These are phyloP conservation scores for Aspergillus floridensis DNA, from an alignment of 2,329 filamentous ascomycete species.

Conservation along the genomic window DNA sequence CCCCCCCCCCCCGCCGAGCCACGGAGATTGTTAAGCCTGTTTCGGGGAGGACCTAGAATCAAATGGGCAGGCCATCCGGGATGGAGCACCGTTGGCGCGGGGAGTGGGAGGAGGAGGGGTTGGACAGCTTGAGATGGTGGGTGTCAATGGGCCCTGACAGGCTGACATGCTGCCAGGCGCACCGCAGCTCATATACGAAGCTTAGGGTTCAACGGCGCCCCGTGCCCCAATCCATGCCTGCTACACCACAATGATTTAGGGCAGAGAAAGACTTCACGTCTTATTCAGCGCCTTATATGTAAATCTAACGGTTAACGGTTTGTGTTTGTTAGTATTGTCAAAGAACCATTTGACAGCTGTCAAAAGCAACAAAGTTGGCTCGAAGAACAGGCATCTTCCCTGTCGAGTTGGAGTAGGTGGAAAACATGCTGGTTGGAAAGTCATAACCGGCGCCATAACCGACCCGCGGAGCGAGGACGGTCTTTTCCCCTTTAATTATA, in stretches of 20 bases:
- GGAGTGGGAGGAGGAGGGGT: neutral
- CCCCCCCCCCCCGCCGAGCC: no score
- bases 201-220: neutral
- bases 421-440: neutral
- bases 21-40: neutral
- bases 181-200: neutral
- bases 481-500: neutral
- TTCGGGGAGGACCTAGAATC: neutral
- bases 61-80: neutral
- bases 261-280: neutral
- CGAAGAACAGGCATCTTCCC: neutral
- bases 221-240: neutral
- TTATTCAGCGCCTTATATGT: neutral
- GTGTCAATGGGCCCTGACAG: neutral
- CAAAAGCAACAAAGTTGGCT: neutral
- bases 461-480: neutral
- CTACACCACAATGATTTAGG: neutral
- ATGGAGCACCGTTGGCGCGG: neutral
- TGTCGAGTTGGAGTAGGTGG: neutral
- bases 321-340: neutral
- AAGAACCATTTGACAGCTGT: neutral
- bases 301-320: no score
- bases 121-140: neutral
- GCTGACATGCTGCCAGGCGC: neutral
- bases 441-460: neutral